Conservation (phyloP, 345 rosid species). For the Euphorbia pulcherrima region DNA sequence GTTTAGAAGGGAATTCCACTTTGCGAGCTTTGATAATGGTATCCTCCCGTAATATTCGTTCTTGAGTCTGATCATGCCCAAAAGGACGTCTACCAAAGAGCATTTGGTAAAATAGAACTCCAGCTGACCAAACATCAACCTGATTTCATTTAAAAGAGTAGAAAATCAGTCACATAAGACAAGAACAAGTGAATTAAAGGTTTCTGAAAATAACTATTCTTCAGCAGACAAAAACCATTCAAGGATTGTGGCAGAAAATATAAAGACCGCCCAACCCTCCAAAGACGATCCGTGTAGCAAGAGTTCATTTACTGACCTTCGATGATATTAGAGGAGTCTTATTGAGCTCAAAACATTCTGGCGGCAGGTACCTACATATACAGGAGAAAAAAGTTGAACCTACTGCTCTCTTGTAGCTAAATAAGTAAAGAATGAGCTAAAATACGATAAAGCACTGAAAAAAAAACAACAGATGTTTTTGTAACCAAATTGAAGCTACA, state of each 20-base stretch:
- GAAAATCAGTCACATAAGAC: neutral
- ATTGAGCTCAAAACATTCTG: conserved; percentile 96
- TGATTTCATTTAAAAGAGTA: conserved; percentile 26
- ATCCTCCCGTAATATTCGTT: conserved; percentile 88
- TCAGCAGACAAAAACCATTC: too few relatives aligned
- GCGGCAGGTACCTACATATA: conserved; percentile 84
- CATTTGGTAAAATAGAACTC: conserved; percentile 92
- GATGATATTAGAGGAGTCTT: conserved; percentile 91
- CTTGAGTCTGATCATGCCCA: conserved; percentile 98
- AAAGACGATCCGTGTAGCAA: neutral
- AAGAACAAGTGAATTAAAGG: neutral
- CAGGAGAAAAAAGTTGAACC: conserved; percentile 10
- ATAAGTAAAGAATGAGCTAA: neutral
- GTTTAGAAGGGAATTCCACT: conserved; percentile 94
- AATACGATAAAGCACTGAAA: neutral
- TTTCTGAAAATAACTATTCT: too few relatives aligned
- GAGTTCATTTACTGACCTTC: conserved; percentile 49
- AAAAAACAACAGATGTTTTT: neutral
- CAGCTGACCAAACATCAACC: conserved; percentile 99
- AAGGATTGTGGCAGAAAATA: too few relatives aligned
- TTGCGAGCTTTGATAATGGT: conserved; percentile 93
- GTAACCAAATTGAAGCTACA: neutral
- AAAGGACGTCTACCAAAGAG: conserved; percentile 91
- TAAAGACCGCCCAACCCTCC: too few relatives aligned
- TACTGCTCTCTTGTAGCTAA: neutral